Evolutionary conservation across 805 yeast genomes (phyloP).

Genomic region (Priceomyces haplophilus): DNA sequence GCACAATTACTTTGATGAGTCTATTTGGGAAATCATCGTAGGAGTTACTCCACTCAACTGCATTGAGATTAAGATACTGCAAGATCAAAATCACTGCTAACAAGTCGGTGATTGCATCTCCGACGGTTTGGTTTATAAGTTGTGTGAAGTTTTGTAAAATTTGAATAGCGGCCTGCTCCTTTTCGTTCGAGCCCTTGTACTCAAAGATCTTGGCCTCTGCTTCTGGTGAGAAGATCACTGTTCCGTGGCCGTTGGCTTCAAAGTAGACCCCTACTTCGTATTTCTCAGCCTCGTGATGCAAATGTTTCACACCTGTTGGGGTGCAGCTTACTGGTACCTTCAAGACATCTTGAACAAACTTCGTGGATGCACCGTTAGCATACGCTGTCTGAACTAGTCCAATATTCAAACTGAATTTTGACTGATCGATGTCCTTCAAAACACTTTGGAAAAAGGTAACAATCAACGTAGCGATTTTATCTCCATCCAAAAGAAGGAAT

Average conservation of each 20-base stretch:
- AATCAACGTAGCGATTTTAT: slow-evolving; percentile 82
- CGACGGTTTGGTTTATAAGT: slow-evolving; percentile 94
- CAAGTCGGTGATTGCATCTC: slow-evolving; percentile 94
- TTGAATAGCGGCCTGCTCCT: slow-evolving; percentile 48
- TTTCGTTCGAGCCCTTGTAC: slow-evolving; percentile 36
- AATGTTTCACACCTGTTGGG: slow-evolving; percentile 93
- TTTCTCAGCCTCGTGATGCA: slow-evolving; percentile 85
- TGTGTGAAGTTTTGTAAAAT: slow-evolving; percentile 60
- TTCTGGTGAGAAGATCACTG: slow-evolving; percentile 72
- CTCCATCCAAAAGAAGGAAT: slow-evolving; percentile 81
- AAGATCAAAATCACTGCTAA: slow-evolving; percentile 70
- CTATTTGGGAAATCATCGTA: slow-evolving; percentile 87
- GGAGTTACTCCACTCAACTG: slow-evolving; percentile 69
- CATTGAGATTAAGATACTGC: slow-evolving; percentile 52
- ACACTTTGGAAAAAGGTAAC: slow-evolving; percentile 63
- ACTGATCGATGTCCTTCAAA: slow-evolving; percentile 44
- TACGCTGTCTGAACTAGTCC: slow-evolving; percentile 98
- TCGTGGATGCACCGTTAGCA: slow-evolving; percentile 91
- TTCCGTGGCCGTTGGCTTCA: slow-evolving; percentile 99
- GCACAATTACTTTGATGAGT: slow-evolving; percentile 75
- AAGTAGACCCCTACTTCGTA: slow-evolving; percentile 93
- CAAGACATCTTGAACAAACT: slow-evolving; percentile 57
- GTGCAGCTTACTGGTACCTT: slow-evolving; percentile 81
- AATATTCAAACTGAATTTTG: slow-evolving; percentile 41
- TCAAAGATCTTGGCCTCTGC: slow-evolving; percentile 35